Evolutionary conservation across 2,329 filamentous ascomycete species (phyloP).

Genomic region (Diplodia corticola): DNA sequence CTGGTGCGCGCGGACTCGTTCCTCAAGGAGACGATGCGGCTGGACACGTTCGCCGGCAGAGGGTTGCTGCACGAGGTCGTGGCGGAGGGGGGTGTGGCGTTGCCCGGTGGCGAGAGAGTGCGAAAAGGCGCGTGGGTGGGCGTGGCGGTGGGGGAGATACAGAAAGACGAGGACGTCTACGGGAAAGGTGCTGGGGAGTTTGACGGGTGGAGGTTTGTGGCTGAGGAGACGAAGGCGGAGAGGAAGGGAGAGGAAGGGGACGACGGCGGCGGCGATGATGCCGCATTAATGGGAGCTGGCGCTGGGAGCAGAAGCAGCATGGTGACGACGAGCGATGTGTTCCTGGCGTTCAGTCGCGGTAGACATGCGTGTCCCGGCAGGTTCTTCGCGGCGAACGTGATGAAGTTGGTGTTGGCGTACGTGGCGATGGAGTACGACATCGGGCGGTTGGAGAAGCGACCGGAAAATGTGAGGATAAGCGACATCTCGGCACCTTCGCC

Average conservation of each 20-base stretch:
- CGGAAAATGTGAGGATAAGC: constrained; percentile 13
- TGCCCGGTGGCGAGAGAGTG: constrained; percentile 29
- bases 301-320: constrained; percentile 24
- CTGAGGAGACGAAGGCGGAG: neutral
- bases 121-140: constrained; percentile 29
- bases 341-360: constrained; percentile 34
- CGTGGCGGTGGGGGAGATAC: constrained; percentile 27
- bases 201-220: constrained; percentile 5
- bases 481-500: constrained; percentile 14
- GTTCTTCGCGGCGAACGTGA: constrained; percentile 24
- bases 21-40: constrained; percentile 36
- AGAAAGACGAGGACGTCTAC: constrained; percentile 35
- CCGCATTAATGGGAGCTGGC: too few species aligned
- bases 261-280: too few species aligned
- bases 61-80: constrained; percentile 32
- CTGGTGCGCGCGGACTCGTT: constrained; percentile 32
- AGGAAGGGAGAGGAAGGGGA: neutral
- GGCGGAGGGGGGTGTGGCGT: constrained; percentile 29
- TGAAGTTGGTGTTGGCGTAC: constrained; percentile 26
- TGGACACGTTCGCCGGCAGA: constrained; percentile 28
- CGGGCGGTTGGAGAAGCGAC: constrained; percentile 22
- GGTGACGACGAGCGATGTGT: constrained; percentile 29
- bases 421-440: constrained; percentile 26
- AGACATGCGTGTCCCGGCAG: constrained; percentile 32
- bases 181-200: constrained; percentile 27